Evolutionary conservation across 129 eudicot species (phyloP), one percentile per base, ranked within the genome.

Genomic region (Silybum marianum): DNA sequence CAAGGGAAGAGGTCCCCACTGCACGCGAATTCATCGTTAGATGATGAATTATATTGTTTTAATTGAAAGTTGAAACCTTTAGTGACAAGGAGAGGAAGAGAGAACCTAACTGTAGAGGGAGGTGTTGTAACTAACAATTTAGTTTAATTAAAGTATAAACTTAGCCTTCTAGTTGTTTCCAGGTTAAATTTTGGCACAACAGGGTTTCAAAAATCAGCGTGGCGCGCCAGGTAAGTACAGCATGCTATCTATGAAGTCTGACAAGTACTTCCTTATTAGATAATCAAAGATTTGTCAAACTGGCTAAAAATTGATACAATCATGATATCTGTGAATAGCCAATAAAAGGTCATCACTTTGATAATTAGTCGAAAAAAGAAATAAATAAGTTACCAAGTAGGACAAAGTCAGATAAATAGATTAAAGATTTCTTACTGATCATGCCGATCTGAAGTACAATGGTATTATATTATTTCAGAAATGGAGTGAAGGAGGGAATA

Each of bases 361-460:
- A 16, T 16, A 8, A 58, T 48, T 14, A 51, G 1, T 75, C 7
- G 2, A 10, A 58, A 24, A 51, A 36, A 34, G 9, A 78, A 24
- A 69, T 44, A 69, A 30, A 69, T n/a, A 69, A 46, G 82, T 28
- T 69, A 68, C 44, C 68, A 22, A 78, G 30, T 28, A 26, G 34
- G 16, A 44, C 66, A 25, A 68, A 78, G 42, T 54, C 63, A 22
- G 80, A 38, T 77, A 63, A 13, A 34, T 62, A 6, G 65, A 78
- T 25, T 66, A 66, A 38, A 8, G 25, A 72, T 65, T 77, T 39
- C 22, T 63, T 38, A 46, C 9, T 63, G 7, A 11, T 22, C 40
- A 78, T 78, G 62, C 44, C 6, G 12, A 38, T 67, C 10, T 78
- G 58, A 65, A 23, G 73, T 77, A 30, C 40, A 40, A 39, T 38